phyloP scores from a whole-genome alignment of 345 rosid genomes.

The Murraya koenigii region DNA sequence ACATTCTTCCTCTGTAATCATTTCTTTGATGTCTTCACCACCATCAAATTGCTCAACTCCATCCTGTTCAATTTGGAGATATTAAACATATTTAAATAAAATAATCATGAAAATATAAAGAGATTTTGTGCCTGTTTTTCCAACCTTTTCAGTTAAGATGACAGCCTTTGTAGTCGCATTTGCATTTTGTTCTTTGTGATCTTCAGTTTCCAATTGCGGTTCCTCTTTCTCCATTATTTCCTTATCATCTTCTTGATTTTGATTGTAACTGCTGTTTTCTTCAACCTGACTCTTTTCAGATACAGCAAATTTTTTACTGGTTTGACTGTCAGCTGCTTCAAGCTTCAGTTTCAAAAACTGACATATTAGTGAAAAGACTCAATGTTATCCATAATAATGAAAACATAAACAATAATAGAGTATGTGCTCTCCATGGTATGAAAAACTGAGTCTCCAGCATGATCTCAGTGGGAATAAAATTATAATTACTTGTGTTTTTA shows the following conservation, averaged over 20 bases:
- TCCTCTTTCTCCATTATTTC: slow-evolving; percentile 22
- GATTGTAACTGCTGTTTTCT: slow-evolving; percentile 5
- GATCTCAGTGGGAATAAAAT: neutral
- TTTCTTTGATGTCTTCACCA: slow-evolving; percentile 24
- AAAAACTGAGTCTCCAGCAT: neutral
- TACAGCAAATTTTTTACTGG: slow-evolving; percentile 12
- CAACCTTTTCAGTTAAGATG: slow-evolving; percentile 44
- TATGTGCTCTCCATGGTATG: too few species aligned
- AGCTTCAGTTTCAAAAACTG: slow-evolving; percentile 26
- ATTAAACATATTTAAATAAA: slow-evolving; percentile 6
- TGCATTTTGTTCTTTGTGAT: slow-evolving; percentile 21
- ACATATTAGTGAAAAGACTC: slow-evolving; percentile 14
- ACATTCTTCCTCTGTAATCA: slow-evolving; percentile 17
- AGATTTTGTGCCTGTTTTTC: neutral
- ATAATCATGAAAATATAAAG: slow-evolving; percentile 1
- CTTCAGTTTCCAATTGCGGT: slow-evolving; percentile 21
- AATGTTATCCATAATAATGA: neutral
- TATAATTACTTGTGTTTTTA: neutral
- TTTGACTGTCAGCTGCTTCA: slow-evolving; percentile 21
- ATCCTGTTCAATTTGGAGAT: slow-evolving; percentile 25
- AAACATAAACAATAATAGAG: neutral
- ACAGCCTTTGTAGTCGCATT: slow-evolving; percentile 24
- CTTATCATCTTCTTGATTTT: slow-evolving; percentile 18
- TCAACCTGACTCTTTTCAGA: slow-evolving; percentile 8
- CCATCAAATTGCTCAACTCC: slow-evolving; percentile 25